Percentiles rank a stretch among this genome's conserved stretches.
Evolutionary conservation across 108 stramenopile species (phyloP).

Genomic region (Fistulifera pelliculosa): DNA sequence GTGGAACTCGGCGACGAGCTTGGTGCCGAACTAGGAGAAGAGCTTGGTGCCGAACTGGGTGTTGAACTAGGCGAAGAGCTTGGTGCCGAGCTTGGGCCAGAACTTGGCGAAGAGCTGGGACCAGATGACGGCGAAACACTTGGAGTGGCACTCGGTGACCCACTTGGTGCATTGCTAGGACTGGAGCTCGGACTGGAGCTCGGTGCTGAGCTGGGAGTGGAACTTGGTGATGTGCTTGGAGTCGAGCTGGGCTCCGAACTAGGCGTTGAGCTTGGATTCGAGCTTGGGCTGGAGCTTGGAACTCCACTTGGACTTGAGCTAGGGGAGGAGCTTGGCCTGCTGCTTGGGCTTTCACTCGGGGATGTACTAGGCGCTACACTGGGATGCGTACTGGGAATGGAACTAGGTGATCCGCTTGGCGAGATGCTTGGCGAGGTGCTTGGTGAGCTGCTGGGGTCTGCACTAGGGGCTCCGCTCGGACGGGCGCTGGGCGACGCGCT

Average conservation of each 20-base stretch:
- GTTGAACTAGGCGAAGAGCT: background rate
- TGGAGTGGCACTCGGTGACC: conserved; percentile 1
- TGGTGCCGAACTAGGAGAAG: background rate
- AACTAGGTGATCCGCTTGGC: background rate
- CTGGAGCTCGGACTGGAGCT: background rate
- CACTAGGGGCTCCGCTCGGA: too few relatives aligned
- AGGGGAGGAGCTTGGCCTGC: background rate
- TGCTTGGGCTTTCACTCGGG: background rate
- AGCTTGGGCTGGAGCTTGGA: conserved; percentile 2
- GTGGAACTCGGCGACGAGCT: background rate
- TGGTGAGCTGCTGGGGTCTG: background rate
- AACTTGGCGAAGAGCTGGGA: conserved; percentile 4
- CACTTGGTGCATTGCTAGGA: background rate
- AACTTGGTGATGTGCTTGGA: background rate
- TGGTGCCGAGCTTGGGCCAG: background rate
- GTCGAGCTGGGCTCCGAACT: background rate
- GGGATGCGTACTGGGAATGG: too few relatives aligned
- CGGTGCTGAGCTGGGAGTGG: background rate
- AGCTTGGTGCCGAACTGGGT: too few relatives aligned
- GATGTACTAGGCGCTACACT: too few relatives aligned
- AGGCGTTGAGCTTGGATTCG: background rate
- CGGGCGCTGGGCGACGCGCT: too few relatives aligned
- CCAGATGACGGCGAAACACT: background rate
- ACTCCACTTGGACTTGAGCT: background rate
- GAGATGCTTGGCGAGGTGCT: background rate